Evolutionary conservation across 1,284 basidiomycete genomes (phyloP), one percentile per base, ranked within the genome.

Genomic region (Erythrobasidium hasegawianum): DNA sequence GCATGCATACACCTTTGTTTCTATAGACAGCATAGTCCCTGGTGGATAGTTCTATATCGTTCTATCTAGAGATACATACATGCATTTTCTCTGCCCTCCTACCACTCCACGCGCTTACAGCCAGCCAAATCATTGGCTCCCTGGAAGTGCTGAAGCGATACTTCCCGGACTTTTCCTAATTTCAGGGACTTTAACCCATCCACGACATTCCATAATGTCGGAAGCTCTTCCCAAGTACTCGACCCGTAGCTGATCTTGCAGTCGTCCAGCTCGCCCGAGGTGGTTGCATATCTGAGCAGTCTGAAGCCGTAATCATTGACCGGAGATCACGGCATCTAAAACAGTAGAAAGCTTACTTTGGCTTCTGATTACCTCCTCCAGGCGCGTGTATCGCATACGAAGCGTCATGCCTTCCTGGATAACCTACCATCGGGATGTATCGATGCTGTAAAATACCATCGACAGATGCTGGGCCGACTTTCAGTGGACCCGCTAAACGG

Each of bases 381-480:
- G 69, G 66, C 41, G 68, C 64, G 43, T 64, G 73, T 1, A 69
- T 74, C 9, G 74, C 68, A 53, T 75, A 75, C 20, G 65, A 67
- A 2, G 72, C 73, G 61, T 75, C 74, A 29, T 71, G 68, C 38
- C 70, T 65, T n/a, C 74, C 74, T 1, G 74, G 74, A 22, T 71
- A 49, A 4, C 74, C 74, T 10, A 75, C 73, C 0, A 70, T 59
- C 0, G 74, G 74, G 3, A 75, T 56, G 55, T 73, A 75, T 9
- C 74, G 74, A 50, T 75, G 74, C 29, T 72, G 71, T 1, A 74
- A 47, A 8, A 71, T 64, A 7, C 74, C 74, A 24, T 71, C 45
- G 24, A 72, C 59, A 18, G 70, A 64, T 3, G 74, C 71, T 72
- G 53, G 22, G 20, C 16, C n/a, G n/a, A n/a, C n/a, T n/a, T n/a